Conservation (phyloP, 768 basidiomycete species). For the Gyrodon lividus region DNA sequence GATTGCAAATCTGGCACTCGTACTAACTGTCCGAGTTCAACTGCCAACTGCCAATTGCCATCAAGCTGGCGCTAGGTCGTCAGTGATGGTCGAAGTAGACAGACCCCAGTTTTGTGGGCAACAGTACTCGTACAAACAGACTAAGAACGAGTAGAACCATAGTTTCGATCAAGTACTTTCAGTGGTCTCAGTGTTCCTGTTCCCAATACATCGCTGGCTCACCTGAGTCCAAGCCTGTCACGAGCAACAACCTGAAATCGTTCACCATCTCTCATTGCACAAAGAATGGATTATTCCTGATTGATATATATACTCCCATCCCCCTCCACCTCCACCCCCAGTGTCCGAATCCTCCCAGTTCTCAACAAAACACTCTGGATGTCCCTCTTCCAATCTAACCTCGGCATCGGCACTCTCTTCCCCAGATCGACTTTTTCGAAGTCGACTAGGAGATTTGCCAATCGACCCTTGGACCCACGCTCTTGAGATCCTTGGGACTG, state of each 20-base stretch:
- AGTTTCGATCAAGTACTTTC: too few relatives aligned
- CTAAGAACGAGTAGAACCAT: too few relatives aligned
- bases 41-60: too few relatives aligned
- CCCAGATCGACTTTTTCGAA: conserved; percentile 14
- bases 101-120: too few relatives aligned
- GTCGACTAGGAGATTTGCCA: conserved; percentile 21
- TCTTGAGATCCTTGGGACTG: neutral
- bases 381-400: conserved; percentile 9
- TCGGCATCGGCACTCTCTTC: conserved; percentile 2
- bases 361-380: conserved; percentile 17
- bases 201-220: too few relatives aligned
- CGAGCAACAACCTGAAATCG: neutral
- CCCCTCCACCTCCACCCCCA: conserved; percentile 11
- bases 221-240: neutral
- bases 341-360: conserved; percentile 28
- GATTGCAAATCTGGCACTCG: too few relatives aligned
- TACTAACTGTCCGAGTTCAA: too few relatives aligned
- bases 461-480: conserved; percentile 12
- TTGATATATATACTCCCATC: conserved; percentile 25
- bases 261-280: neutral
- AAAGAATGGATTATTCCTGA: conserved; percentile 2
- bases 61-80: too few relatives aligned
- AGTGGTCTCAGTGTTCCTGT: too few relatives aligned
- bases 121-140: too few relatives aligned
- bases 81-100: too few relatives aligned